phyloP scores from a whole-genome alignment of 495 filamentous ascomycete species.

The Bryoglossum gracile region DNA sequence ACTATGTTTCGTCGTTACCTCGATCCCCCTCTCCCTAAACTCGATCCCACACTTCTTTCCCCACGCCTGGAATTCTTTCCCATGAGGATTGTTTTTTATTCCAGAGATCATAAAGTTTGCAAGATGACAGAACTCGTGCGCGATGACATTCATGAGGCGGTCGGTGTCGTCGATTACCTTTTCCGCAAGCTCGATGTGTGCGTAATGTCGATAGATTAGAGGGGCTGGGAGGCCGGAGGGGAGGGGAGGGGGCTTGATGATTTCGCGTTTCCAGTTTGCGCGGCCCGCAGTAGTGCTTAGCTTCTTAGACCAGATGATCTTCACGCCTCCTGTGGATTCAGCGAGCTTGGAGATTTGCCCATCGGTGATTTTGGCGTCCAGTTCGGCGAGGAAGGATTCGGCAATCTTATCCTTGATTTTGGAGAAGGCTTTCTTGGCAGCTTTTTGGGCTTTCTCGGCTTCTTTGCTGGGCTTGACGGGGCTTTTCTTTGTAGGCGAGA shows the following conservation, averaged over 20 bases:
- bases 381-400: conserved; percentile 56
- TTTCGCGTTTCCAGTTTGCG: conserved; percentile 71
- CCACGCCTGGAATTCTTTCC: conserved; percentile 75
- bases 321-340: conserved; percentile 64
- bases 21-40: conserved; percentile 48
- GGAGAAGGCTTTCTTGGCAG: conserved; percentile 60
- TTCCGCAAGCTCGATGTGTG: conserved; percentile 78
- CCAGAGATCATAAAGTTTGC: conserved; percentile 76
- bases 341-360: conserved; percentile 55
- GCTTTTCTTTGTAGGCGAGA: conserved; percentile 15
- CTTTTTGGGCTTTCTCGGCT: conserved; percentile 16
- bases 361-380: conserved; percentile 60
- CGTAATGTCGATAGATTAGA: conserved; percentile 48
- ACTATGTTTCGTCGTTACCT: conserved; percentile 77
- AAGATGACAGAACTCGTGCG: conserved; percentile 94
- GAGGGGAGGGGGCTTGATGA: conserved; percentile 29
- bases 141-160: conserved; percentile 75
- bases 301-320: conserved; percentile 75
- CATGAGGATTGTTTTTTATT: conserved; percentile 65
- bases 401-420: conserved; percentile 59
- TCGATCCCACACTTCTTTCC: conserved; percentile 29
- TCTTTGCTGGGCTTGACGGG: conserved; percentile 20
- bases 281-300: conserved; percentile 82
- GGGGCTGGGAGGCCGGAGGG: conserved; percentile 4
- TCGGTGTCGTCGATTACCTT: conserved; percentile 75